phyloP scores from a whole-genome alignment of 768 basidiomycete genomes.

The Boletellus ananas region DNA sequence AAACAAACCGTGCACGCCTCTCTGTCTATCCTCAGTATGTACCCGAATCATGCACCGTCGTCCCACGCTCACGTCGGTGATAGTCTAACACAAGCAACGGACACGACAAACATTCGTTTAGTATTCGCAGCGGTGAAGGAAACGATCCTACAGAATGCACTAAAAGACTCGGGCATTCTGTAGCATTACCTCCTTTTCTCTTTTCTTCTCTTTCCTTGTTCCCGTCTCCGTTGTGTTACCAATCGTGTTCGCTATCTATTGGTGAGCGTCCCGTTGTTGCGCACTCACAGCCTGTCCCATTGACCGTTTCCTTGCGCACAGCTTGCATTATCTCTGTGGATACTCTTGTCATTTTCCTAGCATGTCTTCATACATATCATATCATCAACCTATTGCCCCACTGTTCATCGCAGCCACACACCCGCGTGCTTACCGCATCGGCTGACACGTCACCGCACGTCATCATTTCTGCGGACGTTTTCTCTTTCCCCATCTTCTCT shows the following conservation, averaged over 20 bases:
- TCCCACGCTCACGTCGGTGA: neutral
- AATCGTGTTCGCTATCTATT: constrained; percentile 26
- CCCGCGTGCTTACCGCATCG: neutral
- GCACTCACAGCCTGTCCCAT: neutral
- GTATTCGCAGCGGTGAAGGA: constrained; percentile 90
- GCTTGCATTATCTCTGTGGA: constrained; percentile 33
- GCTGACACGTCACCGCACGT: neutral
- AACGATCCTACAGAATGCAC: constrained; percentile 87
- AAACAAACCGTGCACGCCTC: constrained; percentile 77
- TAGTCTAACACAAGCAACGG: constrained; percentile 84
- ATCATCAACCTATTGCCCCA: constrained; percentile 25
- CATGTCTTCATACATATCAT: constrained; percentile 27
- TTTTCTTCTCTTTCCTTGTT: neutral
- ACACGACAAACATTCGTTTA: constrained; percentile 76
- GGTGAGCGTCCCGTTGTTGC: constrained; percentile 9
- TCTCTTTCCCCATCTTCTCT: no score
- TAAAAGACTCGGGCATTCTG: constrained; percentile 83
- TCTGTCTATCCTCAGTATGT: constrained; percentile 90
- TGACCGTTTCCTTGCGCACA: constrained; percentile 1
- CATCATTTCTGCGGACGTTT: neutral
- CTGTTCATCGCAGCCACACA: neutral
- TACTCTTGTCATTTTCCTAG: constrained; percentile 20
- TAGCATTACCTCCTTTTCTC: constrained; percentile 21
- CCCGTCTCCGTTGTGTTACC: constrained; percentile 4
- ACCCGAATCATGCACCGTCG: neutral